phyloP scores from a whole-genome alignment of 371 early-diverging fungal species.

The Mucor racemosus region DNA sequence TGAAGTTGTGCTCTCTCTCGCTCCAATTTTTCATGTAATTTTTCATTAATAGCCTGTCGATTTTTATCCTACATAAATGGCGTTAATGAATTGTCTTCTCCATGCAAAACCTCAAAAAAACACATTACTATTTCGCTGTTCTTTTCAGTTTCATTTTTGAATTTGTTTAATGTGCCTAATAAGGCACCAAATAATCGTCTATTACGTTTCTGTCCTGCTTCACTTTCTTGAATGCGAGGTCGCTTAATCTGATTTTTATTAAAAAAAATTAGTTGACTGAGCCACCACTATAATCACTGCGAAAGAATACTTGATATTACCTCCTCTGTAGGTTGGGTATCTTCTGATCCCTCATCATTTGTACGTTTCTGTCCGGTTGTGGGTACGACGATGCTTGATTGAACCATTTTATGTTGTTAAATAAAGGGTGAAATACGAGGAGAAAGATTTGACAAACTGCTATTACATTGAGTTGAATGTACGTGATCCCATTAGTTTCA shows the following conservation, averaged over 20 bases:
- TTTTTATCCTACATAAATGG: slow-evolving; percentile 46
- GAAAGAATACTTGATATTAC: neutral
- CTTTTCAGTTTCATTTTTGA: slow-evolving; percentile 56
- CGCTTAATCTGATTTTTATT: slow-evolving; percentile 24
- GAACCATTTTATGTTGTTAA: slow-evolving; percentile 15
- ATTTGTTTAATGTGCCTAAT: slow-evolving; percentile 62
- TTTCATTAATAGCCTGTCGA: slow-evolving; percentile 54
- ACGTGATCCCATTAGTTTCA: no score
- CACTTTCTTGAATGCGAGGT: slow-evolving; percentile 36
- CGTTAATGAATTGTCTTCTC: neutral
- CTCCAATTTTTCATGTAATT: slow-evolving; percentile 53
- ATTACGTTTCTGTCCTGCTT: slow-evolving; percentile 49
- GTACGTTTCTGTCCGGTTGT: slow-evolving; percentile 1
- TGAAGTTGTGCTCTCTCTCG: slow-evolving; percentile 51
- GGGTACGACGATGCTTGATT: slow-evolving; percentile 24
- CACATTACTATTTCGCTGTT: slow-evolving; percentile 53
- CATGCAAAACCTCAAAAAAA: neutral
- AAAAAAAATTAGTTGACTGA: neutral
- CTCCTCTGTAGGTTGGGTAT: neutral
- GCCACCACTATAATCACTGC: no score
- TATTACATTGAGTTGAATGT: no score
- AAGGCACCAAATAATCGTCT: slow-evolving; percentile 63
- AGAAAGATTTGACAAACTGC: neutral
- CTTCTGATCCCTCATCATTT: neutral
- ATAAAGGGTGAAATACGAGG: neutral